Evolutionary conservation across 345 rosid species (phyloP), one percentile per base, ranked within the genome.

Genomic region (Populus pruinosa): DNA sequence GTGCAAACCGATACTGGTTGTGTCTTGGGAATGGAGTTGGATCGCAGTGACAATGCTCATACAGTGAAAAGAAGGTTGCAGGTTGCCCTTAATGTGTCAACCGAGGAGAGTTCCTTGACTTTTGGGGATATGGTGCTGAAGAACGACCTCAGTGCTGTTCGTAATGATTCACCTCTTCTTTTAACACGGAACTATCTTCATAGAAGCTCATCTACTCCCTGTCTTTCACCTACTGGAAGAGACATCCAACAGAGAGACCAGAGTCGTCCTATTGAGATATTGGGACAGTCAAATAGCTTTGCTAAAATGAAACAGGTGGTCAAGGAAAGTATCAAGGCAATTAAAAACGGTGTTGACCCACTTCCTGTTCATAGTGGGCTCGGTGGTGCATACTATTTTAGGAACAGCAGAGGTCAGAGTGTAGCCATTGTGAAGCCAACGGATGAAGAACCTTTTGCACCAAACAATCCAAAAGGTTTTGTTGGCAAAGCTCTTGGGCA

Each of bases 361-460:
- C 41, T 92, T 70, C 91, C 89, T 71, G 94, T 91, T 74, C 90
- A 77, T 27, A 73, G 98, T 59, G 99, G 99, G 67, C 95, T 96
- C 23, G 99, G 99, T 70, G 99, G 99, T 6, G 98, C 99, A 0
- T 96, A 96, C 82, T 91, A 91, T 73, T 94, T 96, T 75, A 78
- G 97, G 85, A 91, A 96, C 77, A 83, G 82, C 69, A 84, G 80
- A 56, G 94, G 94, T 69, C 90, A 92, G 77, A 90, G 89, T 72
- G 89, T 96, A 72, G 99, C 97, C 0, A 96, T 96, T 75, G 97
- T 94, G 67, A 96, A 96, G 83, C 99, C 99, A 10, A 94, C 99
- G 0, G 99, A 96, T 77, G 99, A 96, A 85, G 99, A 96, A 77
- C 99, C 99, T 12, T 96, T 94, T 86, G 99, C 99, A 23, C 99